Base-by-base conservation (phyloP, 176 grass and related monocot species). In the Musa beccarii region DNA sequence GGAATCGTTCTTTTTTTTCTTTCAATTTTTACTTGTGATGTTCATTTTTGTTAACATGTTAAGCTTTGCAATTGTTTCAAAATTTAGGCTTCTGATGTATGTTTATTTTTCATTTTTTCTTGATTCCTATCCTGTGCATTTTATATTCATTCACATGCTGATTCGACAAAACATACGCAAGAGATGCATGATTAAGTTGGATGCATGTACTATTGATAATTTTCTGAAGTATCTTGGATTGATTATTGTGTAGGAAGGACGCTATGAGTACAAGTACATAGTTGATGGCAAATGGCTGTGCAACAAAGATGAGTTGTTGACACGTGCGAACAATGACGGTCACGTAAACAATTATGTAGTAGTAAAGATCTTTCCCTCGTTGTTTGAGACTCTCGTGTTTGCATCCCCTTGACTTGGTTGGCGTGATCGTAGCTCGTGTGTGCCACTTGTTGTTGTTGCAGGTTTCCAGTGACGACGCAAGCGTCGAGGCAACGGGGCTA, bases 261-360 rank as follows among this genome's bases (percentile, higher is more conserved):
- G 79, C 17, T 99, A 92, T 34, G 95, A 99, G 75, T 98, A 98
- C 82, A 98, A 76, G 59, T 72, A 66, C 13, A 66, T 66, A 28
- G 22, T 98, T 75, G 88, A 98, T 76, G 94, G 87, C 78, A 68
- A 82, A 21, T 97, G 93, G 93, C 72, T 75, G 62, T 89, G 84
- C 85, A 97, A 90, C 49, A 52, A 82, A 17, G 53, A 81, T 51
- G 93, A 90, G 84, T 72, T 72, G 49, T 71, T 76, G 76, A 98
- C 90, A 19, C 68, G 83, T 15, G 84, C 82, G n/a, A 91, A 94
- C 23, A 79, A 56, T 6, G 91, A 94, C 23, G 91, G 90, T 19
- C 91, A 94, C 76, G 88, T 99, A 73, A 99, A 99, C 75, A 94
- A 99, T 66, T 99, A 86, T 79, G 52, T 99, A n/a, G 80, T 92